Evolutionary conservation across 345 rosid species (phyloP).

Genomic region (Reutealis trisperma): DNA sequence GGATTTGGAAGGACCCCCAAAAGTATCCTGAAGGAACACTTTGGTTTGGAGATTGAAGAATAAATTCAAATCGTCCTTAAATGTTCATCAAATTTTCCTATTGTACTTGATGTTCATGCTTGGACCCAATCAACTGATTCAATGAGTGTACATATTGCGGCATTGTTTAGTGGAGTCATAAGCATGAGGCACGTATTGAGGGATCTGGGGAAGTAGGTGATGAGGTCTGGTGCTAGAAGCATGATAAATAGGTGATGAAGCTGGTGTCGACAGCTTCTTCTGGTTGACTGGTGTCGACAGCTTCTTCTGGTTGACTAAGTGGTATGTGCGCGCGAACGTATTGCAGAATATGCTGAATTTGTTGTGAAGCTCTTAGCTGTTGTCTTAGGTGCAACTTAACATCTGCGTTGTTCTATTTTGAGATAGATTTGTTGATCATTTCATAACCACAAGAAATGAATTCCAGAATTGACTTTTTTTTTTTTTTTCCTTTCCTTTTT

Average conservation of each 20-base stretch:
- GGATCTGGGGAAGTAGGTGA: neutral
- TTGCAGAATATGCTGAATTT: too few species aligned
- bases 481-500: too few species aligned
- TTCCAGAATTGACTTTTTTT: too few species aligned
- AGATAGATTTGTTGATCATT: too few species aligned
- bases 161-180: neutral
- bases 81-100: neutral
- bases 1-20: conserved; percentile 74
- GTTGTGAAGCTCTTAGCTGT: too few species aligned
- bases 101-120: neutral
- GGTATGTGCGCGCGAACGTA: neutral
- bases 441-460: too few species aligned
- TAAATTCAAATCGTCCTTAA: conserved; percentile 1
- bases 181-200: neutral
- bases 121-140: neutral
- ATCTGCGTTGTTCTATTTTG: too few species aligned
- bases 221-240: neutral
- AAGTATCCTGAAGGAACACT: conserved; percentile 50
- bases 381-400: too few species aligned
- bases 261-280: neutral
- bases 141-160: neutral
- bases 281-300: neutral
- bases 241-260: neutral
- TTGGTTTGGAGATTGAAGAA: conserved; percentile 44
- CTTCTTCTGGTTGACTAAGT: neutral